These are phyloP conservation scores for Colletotrichum gigasporum DNA, from an alignment of 2,329 filamentous ascomycete species.

Conservation along the genomic window DNA sequence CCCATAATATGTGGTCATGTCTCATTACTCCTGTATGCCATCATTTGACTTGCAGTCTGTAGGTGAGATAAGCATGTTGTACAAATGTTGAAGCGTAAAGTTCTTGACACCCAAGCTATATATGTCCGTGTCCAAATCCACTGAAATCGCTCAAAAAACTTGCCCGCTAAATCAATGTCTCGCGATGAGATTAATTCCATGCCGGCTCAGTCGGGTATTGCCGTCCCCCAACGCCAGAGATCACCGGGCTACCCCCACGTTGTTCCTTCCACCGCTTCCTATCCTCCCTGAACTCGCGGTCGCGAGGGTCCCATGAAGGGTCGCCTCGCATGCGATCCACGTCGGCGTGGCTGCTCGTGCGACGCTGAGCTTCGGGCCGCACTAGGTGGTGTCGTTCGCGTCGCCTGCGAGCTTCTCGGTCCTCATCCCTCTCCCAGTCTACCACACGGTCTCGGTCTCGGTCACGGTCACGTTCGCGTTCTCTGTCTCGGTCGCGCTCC, in stretches of 20 bases:
- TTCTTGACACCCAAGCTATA: not conserved
- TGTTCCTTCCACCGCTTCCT: constrained; percentile 31
- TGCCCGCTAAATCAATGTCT: constrained; percentile 1
- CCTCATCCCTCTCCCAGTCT: constrained; percentile 43
- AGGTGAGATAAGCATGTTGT: not conserved
- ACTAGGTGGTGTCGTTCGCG: constrained; percentile 46
- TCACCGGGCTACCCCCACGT: constrained; percentile 19
- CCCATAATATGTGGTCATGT: not conserved
- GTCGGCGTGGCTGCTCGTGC: constrained; percentile 62
- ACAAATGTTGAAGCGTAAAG: constrained; percentile 7
- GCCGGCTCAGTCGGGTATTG: constrained; percentile 31
- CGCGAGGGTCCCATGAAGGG: constrained; percentile 26
- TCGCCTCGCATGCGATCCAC: constrained; percentile 46
- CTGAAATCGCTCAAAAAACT: constrained; percentile 3
- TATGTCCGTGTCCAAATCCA: not conserved
- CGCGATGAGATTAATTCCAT: constrained; percentile 19
- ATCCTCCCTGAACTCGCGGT: constrained; percentile 31
- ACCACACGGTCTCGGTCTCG: constrained; percentile 43
- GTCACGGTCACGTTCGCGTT: constrained; percentile 43
- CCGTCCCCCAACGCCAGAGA: constrained; percentile 31
- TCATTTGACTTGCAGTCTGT: not conserved
- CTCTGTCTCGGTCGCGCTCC: constrained; percentile 42
- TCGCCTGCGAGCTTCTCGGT: constrained; percentile 40
- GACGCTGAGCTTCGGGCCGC: constrained; percentile 51
- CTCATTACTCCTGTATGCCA: constrained; percentile 12